These are phyloP conservation scores for Vigna trinervia DNA, from an alignment of 306 rosid genomes.

Conservation along the genomic window DNA sequence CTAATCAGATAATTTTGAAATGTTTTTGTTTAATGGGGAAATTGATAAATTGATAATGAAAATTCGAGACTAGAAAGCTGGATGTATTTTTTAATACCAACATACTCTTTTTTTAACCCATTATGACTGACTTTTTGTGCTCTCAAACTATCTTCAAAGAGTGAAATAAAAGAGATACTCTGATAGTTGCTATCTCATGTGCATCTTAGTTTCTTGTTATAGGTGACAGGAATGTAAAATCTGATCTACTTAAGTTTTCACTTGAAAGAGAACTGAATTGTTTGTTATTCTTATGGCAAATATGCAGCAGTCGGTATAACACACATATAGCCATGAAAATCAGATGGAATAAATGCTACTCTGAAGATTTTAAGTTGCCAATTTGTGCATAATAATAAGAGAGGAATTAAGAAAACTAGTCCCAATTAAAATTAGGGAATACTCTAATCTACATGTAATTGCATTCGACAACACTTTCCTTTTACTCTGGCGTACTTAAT, in stretches of 20 bases:
- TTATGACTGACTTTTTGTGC: neutral
- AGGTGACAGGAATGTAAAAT: conserved; percentile 1
- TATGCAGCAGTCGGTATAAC: neutral
- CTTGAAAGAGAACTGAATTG: neutral
- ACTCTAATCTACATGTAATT: neutral
- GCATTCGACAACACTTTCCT: neutral
- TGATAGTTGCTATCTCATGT: neutral
- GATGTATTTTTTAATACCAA: conserved; percentile 15
- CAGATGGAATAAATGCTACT: neutral
- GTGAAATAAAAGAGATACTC: conserved; percentile 18
- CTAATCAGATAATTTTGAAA: neutral
- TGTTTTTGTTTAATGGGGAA: neutral
- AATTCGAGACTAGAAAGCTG: conserved; percentile 7
- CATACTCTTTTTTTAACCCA: conserved; percentile 25
- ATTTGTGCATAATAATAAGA: neutral
- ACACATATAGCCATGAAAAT: neutral
- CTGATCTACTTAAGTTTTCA: conserved; percentile 17
- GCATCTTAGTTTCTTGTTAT: conserved; percentile 13
- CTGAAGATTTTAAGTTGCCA: neutral
- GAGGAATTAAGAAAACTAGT: neutral
- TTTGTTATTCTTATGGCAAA: neutral
- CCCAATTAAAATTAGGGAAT: neutral
- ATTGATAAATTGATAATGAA: conserved; percentile 10
- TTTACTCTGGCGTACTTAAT: conserved; percentile 29
- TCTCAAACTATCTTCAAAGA: conserved; percentile 16